A percentile compares a stretch with the other conserved stretches of the same genome.
These are phyloP conservation scores for Pholiota conissans DNA, from an alignment of 768 basidiomycete genomes.

Conservation along the genomic window DNA sequence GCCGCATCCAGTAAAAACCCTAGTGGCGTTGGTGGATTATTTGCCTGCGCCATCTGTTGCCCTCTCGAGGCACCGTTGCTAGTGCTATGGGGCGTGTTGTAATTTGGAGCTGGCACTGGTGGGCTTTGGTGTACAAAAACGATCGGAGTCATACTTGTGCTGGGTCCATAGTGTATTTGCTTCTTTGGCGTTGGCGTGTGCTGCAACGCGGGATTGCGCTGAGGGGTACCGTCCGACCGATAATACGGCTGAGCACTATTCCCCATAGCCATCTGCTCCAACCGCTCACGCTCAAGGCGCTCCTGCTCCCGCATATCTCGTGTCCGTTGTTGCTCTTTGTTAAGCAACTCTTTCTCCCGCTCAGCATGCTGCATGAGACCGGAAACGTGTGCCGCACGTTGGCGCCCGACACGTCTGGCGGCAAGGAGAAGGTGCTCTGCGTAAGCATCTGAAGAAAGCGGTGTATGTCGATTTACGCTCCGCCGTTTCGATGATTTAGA, in stretches of 20 bases:
- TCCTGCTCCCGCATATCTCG: conserved; percentile 27
- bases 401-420: conserved; percentile 65
- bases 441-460: conserved; percentile 61
- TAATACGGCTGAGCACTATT: conserved; percentile 24
- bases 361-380: conserved; percentile 44
- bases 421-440: conserved; percentile 72
- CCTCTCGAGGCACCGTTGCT: background rate
- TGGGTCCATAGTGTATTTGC: conserved; percentile 8
- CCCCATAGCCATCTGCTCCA: conserved; percentile 26
- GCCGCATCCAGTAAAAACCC: conserved; percentile 65
- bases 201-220: conserved; percentile 12
- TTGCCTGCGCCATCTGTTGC: conserved; percentile 3
- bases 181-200: conserved; percentile 13
- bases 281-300: conserved; percentile 27
- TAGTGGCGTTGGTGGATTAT: conserved; percentile 39
- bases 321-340: conserved; percentile 27
- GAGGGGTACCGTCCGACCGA: conserved; percentile 17
- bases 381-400: conserved; percentile 55
- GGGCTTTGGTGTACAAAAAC: conserved; percentile 3
- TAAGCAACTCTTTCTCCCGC: conserved; percentile 36
- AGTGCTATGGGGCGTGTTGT: background rate
- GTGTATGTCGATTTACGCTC: conserved; percentile 13
- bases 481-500: conserved; percentile 12
- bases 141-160: conserved; percentile 2
- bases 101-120: background rate